Evolutionary conservation across 2,329 filamentous ascomycete species (phyloP), one percentile per base, ranked within the genome.

Genomic region (Corinectria fuckeliana): DNA sequence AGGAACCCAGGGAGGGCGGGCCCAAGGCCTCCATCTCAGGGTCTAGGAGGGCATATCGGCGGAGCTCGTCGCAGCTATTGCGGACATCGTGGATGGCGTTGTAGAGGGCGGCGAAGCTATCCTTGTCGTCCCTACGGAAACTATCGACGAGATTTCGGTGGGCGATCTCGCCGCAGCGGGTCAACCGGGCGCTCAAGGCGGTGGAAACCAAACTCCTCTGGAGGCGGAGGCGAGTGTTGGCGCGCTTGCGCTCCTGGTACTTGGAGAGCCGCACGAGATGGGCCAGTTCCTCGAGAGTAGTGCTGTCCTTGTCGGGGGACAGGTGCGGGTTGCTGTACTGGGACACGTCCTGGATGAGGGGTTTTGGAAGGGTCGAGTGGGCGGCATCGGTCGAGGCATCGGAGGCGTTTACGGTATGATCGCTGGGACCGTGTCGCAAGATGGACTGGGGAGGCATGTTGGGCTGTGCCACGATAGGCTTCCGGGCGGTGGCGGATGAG

Each of bases 241-340:
- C 82, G 77, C 90, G 87, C 81, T 91, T 91, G 81, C 90, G 89
- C 81, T 92, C 89, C 77, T 94, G 91, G 74, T 93, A 92, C 70
- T 88, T 90, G 73, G 90, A 90, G 62, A 93, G 80, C 61, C 90
- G 87, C 65, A 92, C 89, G 69, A 93, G 77, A 74, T 93, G 90
- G 50, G 90, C 90, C 66, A 94, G 85, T 76, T 93, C 90, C 70
- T 91, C 87, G 61, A 94, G 80, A 13, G 88, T 90, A 44, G 89
- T 91, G 58, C 86, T 85, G 44, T 89, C 86, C 50, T 81, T 82
- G 61, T 89, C 85, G 34, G 84, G 81, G 48, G 84, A 81, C 55
- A 89, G 74, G 65, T 84, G 82, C 13, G 84, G 77, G 71, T 90
- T 89, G 44, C 84, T 82, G 74, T 91, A 91, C 56, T 87, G 80